Evolutionary conservation across 495 filamentous ascomycete genomes (phyloP), one percentile per base, ranked within the genome.

Genomic region (Penicillium fimorum): DNA sequence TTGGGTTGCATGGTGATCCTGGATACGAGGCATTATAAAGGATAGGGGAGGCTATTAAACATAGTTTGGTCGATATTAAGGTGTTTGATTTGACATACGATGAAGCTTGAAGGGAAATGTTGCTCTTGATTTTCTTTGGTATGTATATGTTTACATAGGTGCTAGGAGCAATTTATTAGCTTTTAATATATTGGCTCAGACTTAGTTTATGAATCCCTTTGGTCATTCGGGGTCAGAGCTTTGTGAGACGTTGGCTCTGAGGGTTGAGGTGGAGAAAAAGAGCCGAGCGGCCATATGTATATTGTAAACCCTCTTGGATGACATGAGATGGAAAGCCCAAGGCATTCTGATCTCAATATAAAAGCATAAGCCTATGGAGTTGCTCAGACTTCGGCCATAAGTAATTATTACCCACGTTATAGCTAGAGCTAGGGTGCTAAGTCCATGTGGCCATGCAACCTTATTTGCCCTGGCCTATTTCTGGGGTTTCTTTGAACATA

Each of bases 391-490:
- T 27, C 25, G 25, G 4, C 25, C 11, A 38, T 17, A 17, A 27
- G 25, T 27, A 27, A 27, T 4, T 2, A 2, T 15, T 17, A 17
- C 15, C 5, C 17, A 17, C n/a, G 6, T 17, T 17, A 38, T 38
- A 9, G 35, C 35, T 6, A 1, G 13, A 15, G n/a, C n/a, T 2
- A n/a, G 33, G n/a, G 18, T 33, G 33, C 10, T 1, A 33, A 22
- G 41, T 43, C 50, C 50, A 52, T 52, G 50, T 43, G 38, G 37
- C 18, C 13, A 52, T 52, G 38, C 50, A 52, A 42, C 37, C 38
- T 32, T 52, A 51, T 51, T 38, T 51, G 49, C 4, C 29, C 27
- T 29, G 20, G 9, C 20, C 18, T n/a, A 38, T 38, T 38, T 38
- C 2, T 6, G 33, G 13, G 5, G 33, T 5, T 35, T 24, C 5